Conservation (phyloP, 139 green algal species). For the Chlamydomonas incerta region DNA sequence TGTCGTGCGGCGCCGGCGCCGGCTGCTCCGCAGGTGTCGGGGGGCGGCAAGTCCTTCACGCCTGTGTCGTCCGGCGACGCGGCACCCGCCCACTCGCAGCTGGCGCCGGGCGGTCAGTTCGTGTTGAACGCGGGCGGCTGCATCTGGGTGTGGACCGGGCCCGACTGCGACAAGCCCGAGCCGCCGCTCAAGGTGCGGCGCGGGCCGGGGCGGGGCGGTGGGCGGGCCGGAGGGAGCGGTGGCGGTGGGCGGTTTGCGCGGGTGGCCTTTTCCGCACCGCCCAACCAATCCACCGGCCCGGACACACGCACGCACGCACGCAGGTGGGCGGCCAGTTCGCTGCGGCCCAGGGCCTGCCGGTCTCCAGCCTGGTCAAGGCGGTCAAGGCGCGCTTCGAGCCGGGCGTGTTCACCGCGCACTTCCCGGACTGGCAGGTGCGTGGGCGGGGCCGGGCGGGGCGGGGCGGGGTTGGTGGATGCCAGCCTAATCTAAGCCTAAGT, state of each 20-base stretch:
- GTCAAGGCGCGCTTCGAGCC: slow-evolving; percentile 40
- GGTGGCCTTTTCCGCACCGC: not conserved
- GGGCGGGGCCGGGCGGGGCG: too few relatives aligned
- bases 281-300: not conserved
- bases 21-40: too few relatives aligned
- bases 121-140: slow-evolving; percentile 11
- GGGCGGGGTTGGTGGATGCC: too few relatives aligned
- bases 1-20: too few relatives aligned
- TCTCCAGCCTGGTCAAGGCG: slow-evolving; percentile 8
- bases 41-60: not conserved
- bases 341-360: not conserved
- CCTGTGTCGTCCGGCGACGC: not conserved
- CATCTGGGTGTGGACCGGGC: slow-evolving; percentile 34
- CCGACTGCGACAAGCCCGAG: not conserved
- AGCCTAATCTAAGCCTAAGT: too few relatives aligned
- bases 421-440: not conserved
- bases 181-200: slow-evolving; percentile 17
- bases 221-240: not conserved
- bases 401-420: slow-evolving; percentile 21
- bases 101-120: not conserved
- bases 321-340: slow-evolving; percentile 25
- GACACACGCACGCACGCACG: too few relatives aligned
- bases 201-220: too few relatives aligned
- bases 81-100: not conserved
- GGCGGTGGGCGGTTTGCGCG: not conserved